Evolutionary conservation across 495 filamentous ascomycete genomes (phyloP).

Genomic region (Aspergillus campestris): DNA sequence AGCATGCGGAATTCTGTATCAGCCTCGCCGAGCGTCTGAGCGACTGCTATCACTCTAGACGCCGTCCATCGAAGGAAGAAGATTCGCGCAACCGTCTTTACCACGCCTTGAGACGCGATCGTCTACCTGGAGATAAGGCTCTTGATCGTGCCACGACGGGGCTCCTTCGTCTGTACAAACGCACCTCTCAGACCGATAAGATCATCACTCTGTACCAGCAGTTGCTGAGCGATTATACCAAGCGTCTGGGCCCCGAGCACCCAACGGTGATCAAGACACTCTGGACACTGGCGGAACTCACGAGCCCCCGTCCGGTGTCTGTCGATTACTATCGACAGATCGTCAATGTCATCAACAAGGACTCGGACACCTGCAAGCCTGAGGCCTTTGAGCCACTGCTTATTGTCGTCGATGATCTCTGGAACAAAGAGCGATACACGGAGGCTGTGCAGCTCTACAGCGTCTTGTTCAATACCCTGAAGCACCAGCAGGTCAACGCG

Average conservation of each 20-base stretch:
- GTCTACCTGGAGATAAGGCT: conserved; percentile 23
- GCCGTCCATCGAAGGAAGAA: conserved; percentile 26
- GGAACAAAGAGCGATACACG: conserved; percentile 25
- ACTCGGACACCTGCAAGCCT: conserved; percentile 19
- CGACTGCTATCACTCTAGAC: conserved; percentile 29
- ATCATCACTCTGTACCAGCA: conserved; percentile 24
- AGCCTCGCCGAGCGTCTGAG: conserved; percentile 21
- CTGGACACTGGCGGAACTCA: conserved; percentile 28
- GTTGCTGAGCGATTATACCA: conserved; percentile 23
- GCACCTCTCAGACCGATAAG: conserved; percentile 25
- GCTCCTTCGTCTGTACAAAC: conserved; percentile 24
- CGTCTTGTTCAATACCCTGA: conserved; percentile 26
- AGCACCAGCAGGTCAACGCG: conserved; percentile 19
- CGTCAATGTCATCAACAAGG: conserved; percentile 26
- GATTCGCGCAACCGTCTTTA: conserved; percentile 29
- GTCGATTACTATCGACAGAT: conserved; percentile 33
- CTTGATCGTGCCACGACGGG: conserved; percentile 18
- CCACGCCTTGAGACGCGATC: conserved; percentile 18
- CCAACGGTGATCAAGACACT: conserved; percentile 25
- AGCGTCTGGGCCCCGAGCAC: conserved; percentile 22
- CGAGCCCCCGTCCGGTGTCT: conserved; percentile 22
- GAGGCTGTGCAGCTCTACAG: conserved; percentile 25
- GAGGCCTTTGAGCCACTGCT: conserved; percentile 29
- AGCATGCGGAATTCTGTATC: conserved; percentile 20
- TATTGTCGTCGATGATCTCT: conserved; percentile 30